A percentile compares a stretch with the other conserved stretches of the same genome.
Conservation (phyloP, 768 basidiomycete genomes). For the Trametes sanguinea region DNA sequence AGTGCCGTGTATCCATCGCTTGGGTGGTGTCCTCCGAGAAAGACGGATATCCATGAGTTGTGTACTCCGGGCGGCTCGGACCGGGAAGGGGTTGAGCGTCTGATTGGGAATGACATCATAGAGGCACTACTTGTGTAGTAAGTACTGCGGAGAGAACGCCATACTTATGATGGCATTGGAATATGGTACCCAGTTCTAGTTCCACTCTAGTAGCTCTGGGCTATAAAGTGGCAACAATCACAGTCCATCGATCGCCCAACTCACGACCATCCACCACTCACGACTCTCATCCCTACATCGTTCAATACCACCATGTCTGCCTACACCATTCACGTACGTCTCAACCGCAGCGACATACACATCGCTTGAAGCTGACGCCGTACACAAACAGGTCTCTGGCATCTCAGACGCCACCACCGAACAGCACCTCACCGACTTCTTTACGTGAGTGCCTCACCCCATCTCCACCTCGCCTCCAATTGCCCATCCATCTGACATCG, state of each 20-base stretch:
- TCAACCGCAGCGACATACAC: neutral
- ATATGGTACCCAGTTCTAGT: too few relatives aligned
- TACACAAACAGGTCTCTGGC: conserved; percentile 58
- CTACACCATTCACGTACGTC: conserved; percentile 25
- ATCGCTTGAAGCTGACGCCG: neutral
- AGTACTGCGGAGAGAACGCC: too few relatives aligned
- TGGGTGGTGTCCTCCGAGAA: too few relatives aligned
- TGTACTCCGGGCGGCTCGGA: too few relatives aligned
- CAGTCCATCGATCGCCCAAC: neutral
- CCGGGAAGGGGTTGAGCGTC: too few relatives aligned
- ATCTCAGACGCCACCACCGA: conserved; percentile 69
- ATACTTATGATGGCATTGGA: too few relatives aligned
- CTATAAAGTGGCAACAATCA: too few relatives aligned
- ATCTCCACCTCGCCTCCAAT: neutral
- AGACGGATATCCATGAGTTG: too few relatives aligned
- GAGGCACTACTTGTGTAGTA: too few relatives aligned
- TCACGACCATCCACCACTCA: neutral
- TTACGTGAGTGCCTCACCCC: conserved; percentile 56
- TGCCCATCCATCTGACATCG: neutral
- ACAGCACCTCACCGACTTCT: conserved; percentile 74
- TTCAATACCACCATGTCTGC: conserved; percentile 25
- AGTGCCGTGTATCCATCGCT: too few relatives aligned
- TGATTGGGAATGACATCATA: too few relatives aligned
- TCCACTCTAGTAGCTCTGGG: too few relatives aligned
- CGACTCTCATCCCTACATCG: neutral